These are phyloP conservation scores for Alternaria sp. DNA, from an alignment of 2,329 filamentous ascomycete species.

Conservation along the genomic window DNA sequence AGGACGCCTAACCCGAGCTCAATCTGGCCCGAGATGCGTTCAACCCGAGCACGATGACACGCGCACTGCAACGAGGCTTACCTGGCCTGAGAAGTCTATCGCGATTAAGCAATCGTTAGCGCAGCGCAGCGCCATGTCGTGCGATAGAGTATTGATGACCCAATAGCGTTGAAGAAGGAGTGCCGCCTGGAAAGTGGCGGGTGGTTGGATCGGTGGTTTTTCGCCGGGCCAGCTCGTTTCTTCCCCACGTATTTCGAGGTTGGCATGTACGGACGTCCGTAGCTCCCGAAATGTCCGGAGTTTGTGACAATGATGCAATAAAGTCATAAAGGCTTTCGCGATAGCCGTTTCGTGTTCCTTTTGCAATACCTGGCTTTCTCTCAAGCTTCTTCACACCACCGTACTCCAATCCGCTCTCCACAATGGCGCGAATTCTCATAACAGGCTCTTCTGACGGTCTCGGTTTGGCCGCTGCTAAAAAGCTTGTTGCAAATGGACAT, in stretches of 20 bases:
- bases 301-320: background rate
- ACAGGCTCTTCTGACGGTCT: constrained; percentile 68
- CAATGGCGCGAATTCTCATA: constrained; percentile 61
- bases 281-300: background rate
- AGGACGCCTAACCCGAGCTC: background rate
- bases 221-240: background rate
- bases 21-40: background rate
- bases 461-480: constrained; percentile 60
- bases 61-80: background rate
- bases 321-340: background rate
- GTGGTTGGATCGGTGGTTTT: background rate
- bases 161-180: background rate
- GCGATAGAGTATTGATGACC: background rate
- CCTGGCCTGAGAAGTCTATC: background rate
- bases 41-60: background rate
- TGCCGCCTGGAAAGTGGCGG: background rate
- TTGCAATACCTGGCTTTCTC: background rate
- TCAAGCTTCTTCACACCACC: background rate
- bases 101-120: background rate
- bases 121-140: background rate
- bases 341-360: background rate
- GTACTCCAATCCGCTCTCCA: background rate
- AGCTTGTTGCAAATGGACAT: constrained; percentile 62
- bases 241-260: background rate
- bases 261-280: background rate